Evolutionary conservation across 805 yeast species (phyloP), one percentile per base, ranked within the genome.

Genomic region (Barnettozyma wickerhamii): DNA sequence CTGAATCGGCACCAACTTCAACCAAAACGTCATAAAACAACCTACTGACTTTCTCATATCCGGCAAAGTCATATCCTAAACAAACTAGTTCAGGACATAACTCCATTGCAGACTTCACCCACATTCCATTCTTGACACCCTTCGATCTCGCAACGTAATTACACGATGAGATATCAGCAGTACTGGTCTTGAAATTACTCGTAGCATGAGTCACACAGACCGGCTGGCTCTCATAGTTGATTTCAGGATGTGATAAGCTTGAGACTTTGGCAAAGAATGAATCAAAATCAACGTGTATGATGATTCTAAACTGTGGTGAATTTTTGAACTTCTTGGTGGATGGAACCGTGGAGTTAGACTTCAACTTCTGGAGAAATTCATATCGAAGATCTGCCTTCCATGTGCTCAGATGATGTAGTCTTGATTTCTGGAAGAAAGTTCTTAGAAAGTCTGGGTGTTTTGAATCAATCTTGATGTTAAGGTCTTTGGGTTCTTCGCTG

Each of bases 231-330:
- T 69, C 27, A 51, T 62, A 45, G 43, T 75, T 76, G 14, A 81
- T 55, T 3, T 77, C 69, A 0, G 84, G 81, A 31, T 69, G 65
- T 13, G 63, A 68, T 40, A 79, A 62, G 3, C 86, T 74, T 0
- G 96, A 84, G 0, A 84, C 96, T 0, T 95, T 74, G 2, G 90
- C 97, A 63, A 91, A 91, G 54, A 93, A 91, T 49, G 95, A 88
- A 59, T 91, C 99, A 60, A 89, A 91, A 59, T 91, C 99, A 26
- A 91, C 71, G 59, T 91, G 97, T 40, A 90, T 57, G 9, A 90
- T 74, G 1, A 72, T 56, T 26, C 52, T 53, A 4, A 21, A 29
- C 6, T 35, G 12, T 4, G 29, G 23, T 19, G 37, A 27, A 9
- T 30, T 27, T 7, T 37, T 32, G 13, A 20, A 30, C 10, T 20